These are phyloP conservation scores for Nakazawaea populi DNA, from an alignment of 805 yeast species.

Conservation along the genomic window DNA sequence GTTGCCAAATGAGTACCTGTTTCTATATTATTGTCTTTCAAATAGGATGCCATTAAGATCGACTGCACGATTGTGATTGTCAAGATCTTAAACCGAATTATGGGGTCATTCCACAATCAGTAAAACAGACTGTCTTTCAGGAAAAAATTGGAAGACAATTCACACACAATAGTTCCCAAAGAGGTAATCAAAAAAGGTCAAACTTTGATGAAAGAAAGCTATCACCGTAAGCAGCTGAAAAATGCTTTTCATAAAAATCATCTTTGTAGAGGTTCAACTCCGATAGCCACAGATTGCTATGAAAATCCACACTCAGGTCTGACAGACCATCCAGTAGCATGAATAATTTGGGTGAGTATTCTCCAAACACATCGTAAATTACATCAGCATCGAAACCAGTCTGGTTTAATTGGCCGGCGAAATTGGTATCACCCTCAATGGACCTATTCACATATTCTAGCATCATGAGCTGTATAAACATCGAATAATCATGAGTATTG, in stretches of 20 bases:
- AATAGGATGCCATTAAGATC: neutral
- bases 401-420: neutral
- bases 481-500: neutral
- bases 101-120: too few relatives aligned
- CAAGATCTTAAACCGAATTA: neutral
- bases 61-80: neutral
- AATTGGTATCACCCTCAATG: neutral
- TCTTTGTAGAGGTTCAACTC: neutral
- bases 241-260: neutral
- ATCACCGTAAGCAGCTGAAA: neutral
- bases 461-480: neutral
- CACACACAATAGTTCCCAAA: too few relatives aligned
- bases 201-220: neutral
- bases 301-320: conserved; percentile 20
- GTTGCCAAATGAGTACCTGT: neutral
- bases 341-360: neutral
- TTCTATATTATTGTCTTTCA: neutral
- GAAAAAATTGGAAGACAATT: too few relatives aligned
- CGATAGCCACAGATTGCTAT: neutral
- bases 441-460: neutral
- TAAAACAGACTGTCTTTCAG: too few relatives aligned
- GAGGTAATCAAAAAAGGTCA: neutral
- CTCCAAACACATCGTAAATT: neutral
- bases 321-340: conserved; percentile 31
- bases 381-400: neutral